phyloP scores from a whole-genome alignment of 2,329 filamentous ascomycete genomes.

The Ophiocordyceps camponoti-floridani region DNA sequence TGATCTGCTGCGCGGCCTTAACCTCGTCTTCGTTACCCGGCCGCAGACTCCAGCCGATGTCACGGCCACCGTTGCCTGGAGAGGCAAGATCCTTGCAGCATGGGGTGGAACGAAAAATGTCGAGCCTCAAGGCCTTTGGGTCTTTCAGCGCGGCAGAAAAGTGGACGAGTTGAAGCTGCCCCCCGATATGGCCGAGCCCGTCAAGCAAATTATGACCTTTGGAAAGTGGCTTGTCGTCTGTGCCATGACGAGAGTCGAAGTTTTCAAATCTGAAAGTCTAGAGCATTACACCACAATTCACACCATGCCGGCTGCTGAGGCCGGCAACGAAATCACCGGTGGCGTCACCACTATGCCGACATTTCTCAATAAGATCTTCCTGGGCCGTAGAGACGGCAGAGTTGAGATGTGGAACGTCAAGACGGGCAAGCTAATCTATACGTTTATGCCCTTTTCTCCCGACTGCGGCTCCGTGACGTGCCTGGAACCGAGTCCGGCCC shows the following conservation, averaged over 20 bases:
- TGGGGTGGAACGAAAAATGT: conserved; percentile 49
- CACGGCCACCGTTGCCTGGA: conserved; percentile 77
- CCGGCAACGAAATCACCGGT: conserved; percentile 54
- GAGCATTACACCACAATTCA: conserved; percentile 84
- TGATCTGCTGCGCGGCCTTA: conserved; percentile 75
- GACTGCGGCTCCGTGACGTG: conserved; percentile 71
- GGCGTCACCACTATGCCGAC: conserved; percentile 80
- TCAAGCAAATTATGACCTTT: conserved; percentile 65
- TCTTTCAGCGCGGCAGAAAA: conserved; percentile 82
- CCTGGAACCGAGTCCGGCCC: conserved; percentile 63
- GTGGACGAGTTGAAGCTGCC: conserved; percentile 58
- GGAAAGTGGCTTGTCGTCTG: conserved; percentile 84
- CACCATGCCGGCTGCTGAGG: conserved; percentile 34
- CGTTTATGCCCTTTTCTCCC: conserved; percentile 58
- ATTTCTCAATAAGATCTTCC: conserved; percentile 89
- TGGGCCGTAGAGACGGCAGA: conserved; percentile 70
- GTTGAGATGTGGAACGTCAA: conserved; percentile 97
- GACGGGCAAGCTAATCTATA: conserved; percentile 80
- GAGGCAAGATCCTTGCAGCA: conserved; percentile 71
- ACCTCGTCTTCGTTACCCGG: conserved; percentile 81
- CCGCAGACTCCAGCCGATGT: conserved; percentile 77
- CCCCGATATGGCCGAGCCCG: conserved; percentile 44
- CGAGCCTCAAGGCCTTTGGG: conserved; percentile 56
- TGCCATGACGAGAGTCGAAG: conserved; percentile 56
- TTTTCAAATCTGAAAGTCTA: conserved; percentile 70